phyloP scores from a whole-genome alignment of 1,284 basidiomycete genomes.

The Boletus smithii region DNA sequence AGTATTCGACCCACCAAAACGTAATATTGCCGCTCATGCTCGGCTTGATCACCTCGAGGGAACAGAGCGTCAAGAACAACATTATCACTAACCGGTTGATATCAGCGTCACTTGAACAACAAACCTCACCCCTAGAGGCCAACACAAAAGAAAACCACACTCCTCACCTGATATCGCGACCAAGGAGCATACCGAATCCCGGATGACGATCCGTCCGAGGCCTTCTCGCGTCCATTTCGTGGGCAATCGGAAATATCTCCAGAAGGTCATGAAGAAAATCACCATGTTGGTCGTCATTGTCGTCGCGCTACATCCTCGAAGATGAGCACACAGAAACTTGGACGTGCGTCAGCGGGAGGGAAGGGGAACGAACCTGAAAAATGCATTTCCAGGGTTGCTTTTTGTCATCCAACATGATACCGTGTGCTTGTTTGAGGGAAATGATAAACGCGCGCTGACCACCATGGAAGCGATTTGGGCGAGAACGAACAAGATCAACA shows the following conservation, averaged over 20 bases:
- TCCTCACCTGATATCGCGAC: slow-evolving; percentile 12
- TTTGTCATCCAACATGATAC: slow-evolving; percentile 9
- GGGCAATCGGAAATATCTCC: slow-evolving; percentile 15
- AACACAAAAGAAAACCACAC: no score
- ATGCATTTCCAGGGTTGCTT: slow-evolving; percentile 13
- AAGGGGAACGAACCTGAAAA: no score
- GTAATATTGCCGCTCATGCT: slow-evolving; percentile 16
- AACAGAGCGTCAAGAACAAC: slow-evolving; percentile 22
- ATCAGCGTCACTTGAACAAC: no score
- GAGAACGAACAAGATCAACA: slow-evolving; percentile 3
- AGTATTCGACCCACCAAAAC: slow-evolving; percentile 15
- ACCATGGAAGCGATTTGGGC: slow-evolving; percentile 12
- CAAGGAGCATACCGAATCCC: slow-evolving; percentile 14
- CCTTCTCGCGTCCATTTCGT: slow-evolving; percentile 3
- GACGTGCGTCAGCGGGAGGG: no score
- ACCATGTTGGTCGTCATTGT: slow-evolving; percentile 9
- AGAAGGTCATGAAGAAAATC: slow-evolving; percentile 17
- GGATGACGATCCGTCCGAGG: slow-evolving; percentile 11
- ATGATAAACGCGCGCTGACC: slow-evolving; percentile 10
- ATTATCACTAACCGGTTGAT: slow-evolving; percentile 11
- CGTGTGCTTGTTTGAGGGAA: slow-evolving; percentile 7
- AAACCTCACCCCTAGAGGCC: no score
- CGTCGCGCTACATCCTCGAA: slow-evolving; percentile 14
- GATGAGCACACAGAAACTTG: no score
- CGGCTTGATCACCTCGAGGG: slow-evolving; percentile 12